phyloP scores from a whole-genome alignment of 2,329 filamentous ascomycete species.

The Sarocladium kiliense region DNA sequence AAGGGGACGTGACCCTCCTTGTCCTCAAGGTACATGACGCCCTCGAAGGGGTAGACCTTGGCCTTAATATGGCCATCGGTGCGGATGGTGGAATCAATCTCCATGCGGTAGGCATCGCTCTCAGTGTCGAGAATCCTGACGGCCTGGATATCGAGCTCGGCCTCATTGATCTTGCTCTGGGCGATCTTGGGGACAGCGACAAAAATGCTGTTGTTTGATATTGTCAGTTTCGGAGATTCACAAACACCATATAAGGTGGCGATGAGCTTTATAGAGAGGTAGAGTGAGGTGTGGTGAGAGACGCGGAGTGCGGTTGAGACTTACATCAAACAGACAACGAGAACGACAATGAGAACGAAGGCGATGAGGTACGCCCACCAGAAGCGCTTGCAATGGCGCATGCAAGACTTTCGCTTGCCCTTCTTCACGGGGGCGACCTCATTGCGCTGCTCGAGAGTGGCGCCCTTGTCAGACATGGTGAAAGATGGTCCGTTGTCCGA shows the following conservation, averaged over 20 bases:
- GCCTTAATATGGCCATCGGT: slow-evolving; percentile 48
- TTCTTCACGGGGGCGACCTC: slow-evolving; percentile 18
- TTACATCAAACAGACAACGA: slow-evolving; percentile 57
- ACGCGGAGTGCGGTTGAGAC: slow-evolving; percentile 22
- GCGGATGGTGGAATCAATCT: slow-evolving; percentile 51
- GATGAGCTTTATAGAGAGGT: too few species aligned
- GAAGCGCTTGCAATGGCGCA: slow-evolving; percentile 47
- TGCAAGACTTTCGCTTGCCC: slow-evolving; percentile 32
- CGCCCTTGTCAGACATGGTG: slow-evolving; percentile 27
- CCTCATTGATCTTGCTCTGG: slow-evolving; percentile 49
- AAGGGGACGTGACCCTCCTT: slow-evolving; percentile 42
- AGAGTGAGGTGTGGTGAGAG: not conserved
- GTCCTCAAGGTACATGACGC: slow-evolving; percentile 51
- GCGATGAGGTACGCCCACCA: slow-evolving; percentile 58
- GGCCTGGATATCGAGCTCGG: slow-evolving; percentile 45
- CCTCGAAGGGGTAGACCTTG: slow-evolving; percentile 44
- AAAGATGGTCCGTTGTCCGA: not conserved
- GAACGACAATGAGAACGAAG: slow-evolving; percentile 41
- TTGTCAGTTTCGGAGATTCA: not conserved
- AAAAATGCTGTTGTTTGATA: slow-evolving; percentile 40
- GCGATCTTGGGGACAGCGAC: slow-evolving; percentile 52
- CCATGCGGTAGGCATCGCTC: slow-evolving; percentile 40
- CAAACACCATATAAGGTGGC: too few species aligned
- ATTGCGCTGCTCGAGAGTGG: slow-evolving; percentile 18
- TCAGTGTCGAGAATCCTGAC: slow-evolving; percentile 44